Evolutionary conservation across 495 filamentous ascomycete species (phyloP).

Genomic region (Bacidia gigantensis): DNA sequence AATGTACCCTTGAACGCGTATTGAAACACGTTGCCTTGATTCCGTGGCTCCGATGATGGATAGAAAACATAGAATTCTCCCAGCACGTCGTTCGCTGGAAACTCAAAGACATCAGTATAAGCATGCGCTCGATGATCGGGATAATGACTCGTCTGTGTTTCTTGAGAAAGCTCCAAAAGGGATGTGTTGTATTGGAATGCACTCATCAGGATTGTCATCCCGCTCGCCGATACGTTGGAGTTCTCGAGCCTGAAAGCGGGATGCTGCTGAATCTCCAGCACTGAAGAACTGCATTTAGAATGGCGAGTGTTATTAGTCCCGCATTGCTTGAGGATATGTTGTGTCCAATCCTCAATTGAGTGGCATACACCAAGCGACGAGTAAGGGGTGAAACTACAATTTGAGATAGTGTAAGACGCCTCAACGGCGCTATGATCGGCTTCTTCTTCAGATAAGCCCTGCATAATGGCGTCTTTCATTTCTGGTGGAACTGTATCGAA

Average conservation of each 20-base stretch:
- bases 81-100: not conserved
- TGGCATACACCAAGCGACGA: not conserved
- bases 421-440: not conserved
- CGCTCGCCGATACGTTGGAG: not conserved
- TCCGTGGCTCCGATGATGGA: not conserved
- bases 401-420: not conserved
- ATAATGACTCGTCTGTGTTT: not conserved
- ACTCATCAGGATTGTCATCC: not conserved
- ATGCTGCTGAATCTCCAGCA: not conserved
- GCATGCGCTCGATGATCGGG: not conserved
- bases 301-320: not conserved
- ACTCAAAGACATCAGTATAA: not conserved
- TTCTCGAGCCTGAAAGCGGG: not conserved
- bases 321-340: not conserved
- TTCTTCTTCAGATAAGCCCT: not conserved
- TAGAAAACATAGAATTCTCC: slow-evolving; percentile 2
- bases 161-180: not conserved
- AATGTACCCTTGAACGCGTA: not conserved
- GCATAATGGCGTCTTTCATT: not conserved
- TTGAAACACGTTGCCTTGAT: not conserved
- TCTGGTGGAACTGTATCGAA: not conserved
- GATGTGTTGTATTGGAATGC: not conserved
- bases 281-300: not conserved
- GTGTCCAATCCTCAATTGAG: not conserved
- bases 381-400: not conserved